These are phyloP conservation scores for Croton setiger DNA, from an alignment of 441 rosid species.

Conservation along the genomic window DNA sequence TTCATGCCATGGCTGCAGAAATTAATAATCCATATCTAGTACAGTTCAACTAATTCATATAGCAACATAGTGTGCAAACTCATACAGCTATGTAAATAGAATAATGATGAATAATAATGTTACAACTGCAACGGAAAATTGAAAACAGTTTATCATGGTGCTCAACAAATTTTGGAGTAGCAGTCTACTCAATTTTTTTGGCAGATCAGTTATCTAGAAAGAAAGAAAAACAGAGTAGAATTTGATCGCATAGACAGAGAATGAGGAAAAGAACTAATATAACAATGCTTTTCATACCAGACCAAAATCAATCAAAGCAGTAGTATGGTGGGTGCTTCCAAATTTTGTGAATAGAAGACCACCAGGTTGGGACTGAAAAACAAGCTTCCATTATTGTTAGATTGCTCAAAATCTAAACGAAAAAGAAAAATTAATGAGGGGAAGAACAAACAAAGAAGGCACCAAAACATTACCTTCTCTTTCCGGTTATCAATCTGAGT, in stretches of 20 bases:
- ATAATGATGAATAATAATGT: background rate
- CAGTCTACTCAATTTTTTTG: no score
- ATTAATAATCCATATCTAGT: background rate
- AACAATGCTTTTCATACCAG: conserved; percentile 53
- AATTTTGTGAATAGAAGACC: conserved; percentile 95
- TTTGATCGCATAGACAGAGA: background rate
- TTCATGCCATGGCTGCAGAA: background rate
- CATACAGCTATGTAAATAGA: background rate
- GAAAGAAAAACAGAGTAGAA: background rate
- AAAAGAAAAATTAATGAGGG: background rate
- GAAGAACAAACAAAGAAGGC: background rate
- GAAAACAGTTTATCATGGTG: background rate
- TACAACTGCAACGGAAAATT: background rate
- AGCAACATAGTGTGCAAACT: background rate
- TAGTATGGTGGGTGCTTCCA: conserved; percentile 69
- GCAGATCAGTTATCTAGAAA: background rate
- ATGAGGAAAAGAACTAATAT: background rate
- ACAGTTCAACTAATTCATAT: background rate
- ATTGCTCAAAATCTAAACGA: background rate
- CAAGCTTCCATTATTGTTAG: conserved; percentile 11
- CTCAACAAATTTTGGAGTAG: background rate
- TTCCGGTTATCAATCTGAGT: conserved; percentile 89
- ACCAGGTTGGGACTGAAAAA: conserved; percentile 88
- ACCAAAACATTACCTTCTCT: conserved; percentile 67
- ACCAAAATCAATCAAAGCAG: conserved; percentile 90